Evolutionary conservation across 768 basidiomycete species (phyloP).

Genomic region (Macrolepiota albuminosa): DNA sequence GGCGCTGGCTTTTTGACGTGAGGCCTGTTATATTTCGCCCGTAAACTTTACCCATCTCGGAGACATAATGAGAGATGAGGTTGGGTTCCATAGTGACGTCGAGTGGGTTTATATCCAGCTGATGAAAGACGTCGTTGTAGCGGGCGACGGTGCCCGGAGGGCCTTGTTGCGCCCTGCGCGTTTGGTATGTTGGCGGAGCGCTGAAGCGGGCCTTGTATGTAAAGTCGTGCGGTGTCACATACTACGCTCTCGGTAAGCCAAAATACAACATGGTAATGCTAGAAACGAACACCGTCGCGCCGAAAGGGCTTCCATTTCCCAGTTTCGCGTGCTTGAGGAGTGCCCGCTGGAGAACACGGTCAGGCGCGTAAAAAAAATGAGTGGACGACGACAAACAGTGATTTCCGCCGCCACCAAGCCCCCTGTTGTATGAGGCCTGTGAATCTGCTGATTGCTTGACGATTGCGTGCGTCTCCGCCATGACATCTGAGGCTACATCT

Average conservation of each 20-base stretch:
- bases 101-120: constrained; percentile 70
- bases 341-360: neutral
- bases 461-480: neutral
- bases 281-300: constrained; percentile 16
- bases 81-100: constrained; percentile 57
- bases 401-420: neutral
- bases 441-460: neutral
- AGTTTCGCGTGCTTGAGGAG: neutral
- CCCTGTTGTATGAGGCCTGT: neutral
- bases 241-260: constrained; percentile 7
- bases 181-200: constrained; percentile 10
- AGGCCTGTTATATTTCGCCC: constrained; percentile 65
- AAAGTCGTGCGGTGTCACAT: constrained; percentile 22
- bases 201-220: constrained; percentile 25
- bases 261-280: neutral
- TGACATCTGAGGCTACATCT: too few relatives aligned
- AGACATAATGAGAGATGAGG: constrained; percentile 54
- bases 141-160: constrained; percentile 53
- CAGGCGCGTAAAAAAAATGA: neutral
- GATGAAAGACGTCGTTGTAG: constrained; percentile 62
- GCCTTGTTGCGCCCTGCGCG: constrained; percentile 41
- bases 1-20: constrained; percentile 75
- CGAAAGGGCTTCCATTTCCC: constrained; percentile 19
- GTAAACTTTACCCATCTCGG: constrained; percentile 79
- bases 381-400: neutral